Evolutionary conservation across 148 eudicot genomes (phyloP).

Genomic region (Hydrangea macrophylla): DNA sequence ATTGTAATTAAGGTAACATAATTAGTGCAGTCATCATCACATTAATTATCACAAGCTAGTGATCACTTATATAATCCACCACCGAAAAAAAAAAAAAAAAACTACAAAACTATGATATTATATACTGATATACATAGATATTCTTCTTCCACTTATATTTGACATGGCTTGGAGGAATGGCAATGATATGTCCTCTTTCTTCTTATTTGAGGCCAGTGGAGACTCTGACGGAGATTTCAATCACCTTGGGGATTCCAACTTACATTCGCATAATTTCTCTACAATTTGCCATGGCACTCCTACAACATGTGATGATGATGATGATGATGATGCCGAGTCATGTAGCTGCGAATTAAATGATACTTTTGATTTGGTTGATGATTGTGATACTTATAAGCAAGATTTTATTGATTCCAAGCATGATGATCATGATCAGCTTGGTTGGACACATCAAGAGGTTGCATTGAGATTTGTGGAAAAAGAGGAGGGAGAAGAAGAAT

Average conservation of each 20-base stretch:
- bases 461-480: too few relatives aligned
- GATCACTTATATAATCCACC: constrained; percentile 5
- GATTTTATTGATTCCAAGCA: not conserved
- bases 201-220: constrained; percentile 26
- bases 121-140: too few relatives aligned
- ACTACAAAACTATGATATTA: too few relatives aligned
- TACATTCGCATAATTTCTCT: not conserved
- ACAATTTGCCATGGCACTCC: not conserved
- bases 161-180: not conserved
- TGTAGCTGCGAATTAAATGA: constrained; percentile 13
- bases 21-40: not conserved
- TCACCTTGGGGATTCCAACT: not conserved
- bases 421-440: not conserved
- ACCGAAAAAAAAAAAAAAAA: too few relatives aligned
- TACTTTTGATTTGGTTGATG: not conserved
- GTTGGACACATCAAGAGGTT: too few relatives aligned
- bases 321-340: constrained; percentile 25
- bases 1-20: too few relatives aligned
- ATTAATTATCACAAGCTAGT: not conserved
- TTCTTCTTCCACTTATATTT: too few relatives aligned
- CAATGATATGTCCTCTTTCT: constrained; percentile 11
- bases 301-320: not conserved
- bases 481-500: constrained; percentile 22
- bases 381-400: not conserved
- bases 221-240: constrained; percentile 21